Base-by-base conservation (phyloP, 2,329 filamentous ascomycete genomes). In the Claviceps spartinae region DNA sequence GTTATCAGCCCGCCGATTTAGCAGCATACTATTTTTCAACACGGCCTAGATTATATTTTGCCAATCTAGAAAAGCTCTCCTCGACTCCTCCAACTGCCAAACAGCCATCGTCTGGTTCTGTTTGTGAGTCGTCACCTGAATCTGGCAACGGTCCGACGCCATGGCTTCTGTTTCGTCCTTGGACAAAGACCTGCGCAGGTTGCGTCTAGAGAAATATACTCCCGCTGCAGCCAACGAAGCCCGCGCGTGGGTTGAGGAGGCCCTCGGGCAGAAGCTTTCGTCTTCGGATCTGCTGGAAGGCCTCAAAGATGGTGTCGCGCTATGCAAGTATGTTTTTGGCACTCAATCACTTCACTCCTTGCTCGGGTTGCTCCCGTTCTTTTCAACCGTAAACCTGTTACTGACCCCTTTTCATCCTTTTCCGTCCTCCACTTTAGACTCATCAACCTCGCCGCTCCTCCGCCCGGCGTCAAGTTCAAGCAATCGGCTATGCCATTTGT, bases 161-260 rank as follows among this genome's bases (percentile, higher is more conserved):
- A 97, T 97, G 91, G 90, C 91, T 60, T 95, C 91, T 41, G 91
- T 97, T 36, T 80, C 88, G 57, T 95, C 88, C 57, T 75, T 98
- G 55, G 93, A 97, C 71, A 91, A 91, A 69, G 93, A 98, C 74
- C 78, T 98, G 81, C 87, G 88, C 76, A 89, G 83, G 67, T 70
- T 97, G 77, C 90, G 93, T 69, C 76, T 95, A 62, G 87, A 90
- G 55, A 87, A 91, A 71, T 97, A 95, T 71, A 97, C 91, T 1
- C 88, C 89, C 22, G 82, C 85, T 60, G 90, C 90, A 42, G 90
- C 89, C 49, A 88, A 88, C 60, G 90, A 97, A 72, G 85, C 82
- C 20, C 82, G 83, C 47, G 68, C 74, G 57, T 98, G 93, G 88
- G 90, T 98, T 57, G 89, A 96, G 67, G 78, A 81, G 41, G 76